These are phyloP conservation scores for Epithele typhae DNA, from an alignment of 768 basidiomycete species.

Conservation along the genomic window DNA sequence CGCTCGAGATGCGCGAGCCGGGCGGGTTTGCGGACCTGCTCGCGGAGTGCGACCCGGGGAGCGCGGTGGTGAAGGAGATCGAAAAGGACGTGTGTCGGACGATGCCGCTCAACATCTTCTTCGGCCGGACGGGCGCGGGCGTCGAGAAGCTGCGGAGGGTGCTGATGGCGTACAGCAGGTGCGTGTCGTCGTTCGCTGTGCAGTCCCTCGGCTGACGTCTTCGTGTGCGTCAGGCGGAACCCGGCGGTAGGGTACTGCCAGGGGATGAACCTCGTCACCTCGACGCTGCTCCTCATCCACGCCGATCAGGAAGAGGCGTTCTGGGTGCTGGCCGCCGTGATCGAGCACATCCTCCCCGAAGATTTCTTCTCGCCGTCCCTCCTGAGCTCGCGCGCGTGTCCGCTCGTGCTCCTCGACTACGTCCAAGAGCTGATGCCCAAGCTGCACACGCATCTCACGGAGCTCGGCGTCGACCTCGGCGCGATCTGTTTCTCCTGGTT, in stretches of 20 bases:
- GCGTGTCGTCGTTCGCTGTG: slow-evolving; percentile 24
- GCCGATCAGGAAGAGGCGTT: slow-evolving; percentile 97
- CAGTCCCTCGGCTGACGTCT: neutral
- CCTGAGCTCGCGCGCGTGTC: slow-evolving; percentile 91
- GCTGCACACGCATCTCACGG: slow-evolving; percentile 67
- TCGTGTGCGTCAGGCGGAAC: slow-evolving; percentile 64
- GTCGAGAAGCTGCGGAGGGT: slow-evolving; percentile 90
- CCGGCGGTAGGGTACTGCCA: slow-evolving; percentile 92
- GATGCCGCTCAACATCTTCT: slow-evolving; percentile 94
- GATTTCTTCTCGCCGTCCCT: slow-evolving; percentile 94
- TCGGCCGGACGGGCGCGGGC: slow-evolving; percentile 94
- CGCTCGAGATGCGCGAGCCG: slow-evolving; percentile 87
- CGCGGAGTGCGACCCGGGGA: slow-evolving; percentile 41
- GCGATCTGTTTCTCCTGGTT: slow-evolving; percentile 99
- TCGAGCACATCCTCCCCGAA: slow-evolving; percentile 84
- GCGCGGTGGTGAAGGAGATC: slow-evolving; percentile 68
- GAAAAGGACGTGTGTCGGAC: slow-evolving; percentile 94
- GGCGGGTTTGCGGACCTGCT: slow-evolving; percentile 86
- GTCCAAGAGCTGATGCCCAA: slow-evolving; percentile 75
- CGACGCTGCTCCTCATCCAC: slow-evolving; percentile 87
- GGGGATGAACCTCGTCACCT: slow-evolving; percentile 94
- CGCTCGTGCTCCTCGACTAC: slow-evolving; percentile 84
- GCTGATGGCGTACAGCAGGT: slow-evolving; percentile 90
- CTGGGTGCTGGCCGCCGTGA: slow-evolving; percentile 87
- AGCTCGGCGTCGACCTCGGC: slow-evolving; percentile 83